These are phyloP conservation scores for Linderniella brevidens DNA, from an alignment of 257 asterid species.

Conservation along the genomic window DNA sequence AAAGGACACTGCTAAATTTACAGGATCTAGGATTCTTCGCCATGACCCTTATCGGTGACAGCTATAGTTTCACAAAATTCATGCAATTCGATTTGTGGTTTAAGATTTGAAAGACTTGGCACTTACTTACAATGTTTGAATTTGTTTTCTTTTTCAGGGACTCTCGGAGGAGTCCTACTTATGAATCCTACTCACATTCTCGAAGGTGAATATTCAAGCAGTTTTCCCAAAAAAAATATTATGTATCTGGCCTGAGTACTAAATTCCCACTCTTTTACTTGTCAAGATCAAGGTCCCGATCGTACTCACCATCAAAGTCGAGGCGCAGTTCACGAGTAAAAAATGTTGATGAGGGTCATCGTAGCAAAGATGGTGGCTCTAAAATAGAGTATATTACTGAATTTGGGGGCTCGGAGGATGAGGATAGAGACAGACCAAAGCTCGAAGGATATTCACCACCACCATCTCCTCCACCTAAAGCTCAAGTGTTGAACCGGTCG, in stretches of 20 bases:
- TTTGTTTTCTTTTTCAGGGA: constrained; percentile 35
- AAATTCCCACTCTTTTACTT: constrained; percentile 12
- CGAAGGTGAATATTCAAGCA: constrained; percentile 34
- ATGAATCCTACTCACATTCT: constrained; percentile 87
- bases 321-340: constrained; percentile 49
- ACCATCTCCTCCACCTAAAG: constrained; percentile 64
- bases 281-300: constrained; percentile 75
- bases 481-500: constrained; percentile 86
- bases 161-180: constrained; percentile 90
- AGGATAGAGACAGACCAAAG: constrained; percentile 55
- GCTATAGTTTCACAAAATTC: not conserved
- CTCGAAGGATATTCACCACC: constrained; percentile 91
- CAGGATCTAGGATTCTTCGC: constrained; percentile 68
- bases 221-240: not conserved
- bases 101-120: not conserved
- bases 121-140: not conserved
- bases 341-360: constrained; percentile 40
- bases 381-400: constrained; percentile 94
- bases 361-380: constrained; percentile 60
- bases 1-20: constrained; percentile 63
- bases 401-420: constrained; percentile 70
- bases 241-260: not conserved
- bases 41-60: constrained; percentile 82
- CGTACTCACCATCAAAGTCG: constrained; percentile 70
- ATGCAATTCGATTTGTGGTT: not conserved